Evolutionary conservation across 23 red algal genomes (phyloP).

Genomic region (Gracilaria caudata): DNA sequence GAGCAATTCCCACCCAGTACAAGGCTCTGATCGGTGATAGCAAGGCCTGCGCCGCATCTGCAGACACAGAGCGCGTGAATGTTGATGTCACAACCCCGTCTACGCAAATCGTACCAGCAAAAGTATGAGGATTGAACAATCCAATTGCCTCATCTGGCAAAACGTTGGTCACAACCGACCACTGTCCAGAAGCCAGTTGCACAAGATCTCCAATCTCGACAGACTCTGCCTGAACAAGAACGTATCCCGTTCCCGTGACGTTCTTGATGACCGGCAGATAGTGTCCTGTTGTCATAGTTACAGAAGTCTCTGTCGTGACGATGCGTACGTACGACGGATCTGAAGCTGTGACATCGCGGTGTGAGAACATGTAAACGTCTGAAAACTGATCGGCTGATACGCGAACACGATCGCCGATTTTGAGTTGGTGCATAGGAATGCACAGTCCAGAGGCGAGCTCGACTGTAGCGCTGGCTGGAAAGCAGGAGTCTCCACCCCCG

Average conservation of each 20-base stretch:
- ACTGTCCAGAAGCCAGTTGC: constrained; percentile 5
- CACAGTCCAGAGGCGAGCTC: constrained; percentile 47
- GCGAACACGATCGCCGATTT: constrained; percentile 70
- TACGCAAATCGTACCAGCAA: constrained; percentile 33
- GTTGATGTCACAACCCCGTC: constrained; percentile 42
- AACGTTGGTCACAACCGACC: constrained; percentile 6
- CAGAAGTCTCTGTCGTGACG: background rate
- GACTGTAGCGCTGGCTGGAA: constrained; percentile 63
- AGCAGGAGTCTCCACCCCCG: constrained; percentile 40
- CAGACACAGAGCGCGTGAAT: constrained; percentile 26
- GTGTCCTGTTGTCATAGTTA: constrained; percentile 20
- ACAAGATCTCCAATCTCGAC: constrained; percentile 18
- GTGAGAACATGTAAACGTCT: constrained; percentile 68
- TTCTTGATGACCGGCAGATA: constrained; percentile 24
- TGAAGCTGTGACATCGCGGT: constrained; percentile 40
- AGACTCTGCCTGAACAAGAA: background rate
- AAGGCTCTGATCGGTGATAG: constrained; percentile 34
- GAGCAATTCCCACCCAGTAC: constrained; percentile 19
- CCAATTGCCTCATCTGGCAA: background rate
- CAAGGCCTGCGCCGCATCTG: constrained; percentile 38
- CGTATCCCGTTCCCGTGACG: background rate
- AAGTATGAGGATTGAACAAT: constrained; percentile 61
- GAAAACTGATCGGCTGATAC: constrained; percentile 43
- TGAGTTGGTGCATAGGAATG: constrained; percentile 55
- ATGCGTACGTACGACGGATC: constrained; percentile 18